Evolutionary conservation across 2,329 filamentous ascomycete species (phyloP), one percentile per base, ranked within the genome.

Genomic region (Xenoacremonium recifei): DNA sequence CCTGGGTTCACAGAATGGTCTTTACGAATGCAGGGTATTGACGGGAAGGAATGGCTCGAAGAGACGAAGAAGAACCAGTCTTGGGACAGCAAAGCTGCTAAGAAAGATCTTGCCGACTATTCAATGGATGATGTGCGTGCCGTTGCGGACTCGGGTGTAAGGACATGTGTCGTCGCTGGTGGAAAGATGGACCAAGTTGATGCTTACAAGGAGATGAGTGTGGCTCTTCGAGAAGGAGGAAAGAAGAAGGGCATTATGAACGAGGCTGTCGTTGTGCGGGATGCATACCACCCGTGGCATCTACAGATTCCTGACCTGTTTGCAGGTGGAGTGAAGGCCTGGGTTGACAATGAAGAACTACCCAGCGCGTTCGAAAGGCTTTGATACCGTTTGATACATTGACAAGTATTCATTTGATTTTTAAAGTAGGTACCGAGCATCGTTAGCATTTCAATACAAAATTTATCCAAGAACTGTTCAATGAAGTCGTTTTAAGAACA

Each of bases 271-370:
- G 47, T 68, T 9, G 57, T 71, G 6, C 55, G 41, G 20, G 57
- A 60, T 16, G 69, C 67, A 13, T 55, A 65, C 20, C 67, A 71
- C 50, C 58, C 59, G 27, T 70, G 68, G 69, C 63, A 70, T 42
- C 42, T 71, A 44, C 68, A 71, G 42, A 53, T 64, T 21, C 69
- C 68, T 2, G 47, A 61, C 31, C 35, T 70, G 6, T 71, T 71
- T 48, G 63, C 65, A 1, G 50, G 54, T 25, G 63, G 55, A 2
- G 52, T 71, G 10, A 55, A 50, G 44, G 63, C 64, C 4, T 72
- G 68, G 67, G 44, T 66, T 9, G 51, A 59, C 25, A 49, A 48
- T 16, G 37, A 38, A 18, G 37, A 42, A 18, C 37, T 69, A 37
- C 64, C 65, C 6, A 38, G 40, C 6, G 56, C 40, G 5, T 48